These are phyloP conservation scores for Pythium coloratum DNA, from an alignment of 352 stramenopile genomes.

Conservation along the genomic window DNA sequence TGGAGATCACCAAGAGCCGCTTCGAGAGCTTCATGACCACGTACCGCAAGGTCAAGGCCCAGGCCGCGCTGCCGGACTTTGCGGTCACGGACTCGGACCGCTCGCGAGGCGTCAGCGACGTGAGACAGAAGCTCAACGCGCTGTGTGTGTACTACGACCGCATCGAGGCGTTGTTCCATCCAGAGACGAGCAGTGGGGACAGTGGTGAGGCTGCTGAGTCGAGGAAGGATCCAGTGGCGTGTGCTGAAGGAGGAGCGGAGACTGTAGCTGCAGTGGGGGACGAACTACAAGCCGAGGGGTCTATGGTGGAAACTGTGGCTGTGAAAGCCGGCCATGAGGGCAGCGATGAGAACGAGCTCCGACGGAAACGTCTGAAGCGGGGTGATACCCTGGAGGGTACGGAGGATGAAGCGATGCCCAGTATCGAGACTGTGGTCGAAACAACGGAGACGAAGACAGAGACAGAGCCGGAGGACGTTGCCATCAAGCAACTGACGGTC, in stretches of 20 bases:
- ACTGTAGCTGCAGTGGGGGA: not conserved
- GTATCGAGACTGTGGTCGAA: not conserved
- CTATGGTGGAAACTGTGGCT: not conserved
- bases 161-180: conserved; percentile 34
- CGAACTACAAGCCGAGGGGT: not conserved
- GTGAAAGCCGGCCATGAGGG: not conserved
- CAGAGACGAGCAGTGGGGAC: not conserved
- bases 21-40: conserved; percentile 56
- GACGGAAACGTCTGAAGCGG: not conserved
- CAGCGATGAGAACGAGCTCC: not conserved
- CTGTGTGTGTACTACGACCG: conserved; percentile 32
- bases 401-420: not conserved
- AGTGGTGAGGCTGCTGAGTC: not conserved
- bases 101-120: conserved; percentile 19
- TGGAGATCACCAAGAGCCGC: conserved; percentile 51
- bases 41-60: conserved; percentile 39
- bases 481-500: conserved; percentile 25
- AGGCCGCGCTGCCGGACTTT: conserved; percentile 17
- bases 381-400: not conserved
- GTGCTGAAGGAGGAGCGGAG: not conserved
- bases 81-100: conserved; percentile 25
- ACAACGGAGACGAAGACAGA: not conserved
- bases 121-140: conserved; percentile 26
- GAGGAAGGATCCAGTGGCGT: not conserved
- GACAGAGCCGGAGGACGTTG: not conserved